Conservation (phyloP, 495 filamentous ascomycete genomes). For the Penicillium verhagenii region DNA sequence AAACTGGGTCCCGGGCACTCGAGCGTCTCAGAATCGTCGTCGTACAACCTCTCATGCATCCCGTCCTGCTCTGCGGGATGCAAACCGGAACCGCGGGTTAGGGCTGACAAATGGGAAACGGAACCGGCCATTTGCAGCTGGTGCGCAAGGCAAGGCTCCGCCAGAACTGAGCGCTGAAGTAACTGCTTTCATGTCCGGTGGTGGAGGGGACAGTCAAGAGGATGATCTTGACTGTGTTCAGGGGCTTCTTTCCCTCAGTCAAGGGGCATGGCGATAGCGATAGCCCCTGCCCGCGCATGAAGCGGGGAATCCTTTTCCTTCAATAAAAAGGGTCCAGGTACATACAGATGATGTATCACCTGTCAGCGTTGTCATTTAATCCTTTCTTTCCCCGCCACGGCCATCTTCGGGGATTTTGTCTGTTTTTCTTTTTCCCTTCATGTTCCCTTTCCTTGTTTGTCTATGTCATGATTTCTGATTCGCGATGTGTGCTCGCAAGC, state of each 20-base stretch:
- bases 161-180: slow-evolving; percentile 55
- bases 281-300: neutral
- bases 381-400: neutral
- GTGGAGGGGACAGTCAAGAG: slow-evolving; percentile 58
- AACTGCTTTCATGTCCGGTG: slow-evolving; percentile 64
- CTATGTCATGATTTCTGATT: slow-evolving; percentile 25
- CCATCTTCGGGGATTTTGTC: neutral
- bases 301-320: no score
- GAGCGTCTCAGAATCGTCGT: slow-evolving; percentile 38
- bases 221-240: slow-evolving; percentile 78
- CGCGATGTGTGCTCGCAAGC: slow-evolving; percentile 35
- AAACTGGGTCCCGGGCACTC: slow-evolving; percentile 73
- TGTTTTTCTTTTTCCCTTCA: slow-evolving; percentile 6
- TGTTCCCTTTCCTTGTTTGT: slow-evolving; percentile 31
- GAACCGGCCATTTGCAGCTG: slow-evolving; percentile 33
- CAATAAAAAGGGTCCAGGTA: neutral
- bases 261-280: slow-evolving; percentile 57
- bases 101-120: slow-evolving; percentile 31
- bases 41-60: slow-evolving; percentile 33
- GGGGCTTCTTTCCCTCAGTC: slow-evolving; percentile 70
- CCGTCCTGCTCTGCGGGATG: slow-evolving; percentile 49
- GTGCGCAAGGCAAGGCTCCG: slow-evolving; percentile 27
- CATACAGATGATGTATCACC: neutral
- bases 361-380: slow-evolving; percentile 6
- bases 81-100: slow-evolving; percentile 32